phyloP scores from a whole-genome alignment of 2,329 filamentous ascomycete species.

The Fonsecaea erecta region DNA sequence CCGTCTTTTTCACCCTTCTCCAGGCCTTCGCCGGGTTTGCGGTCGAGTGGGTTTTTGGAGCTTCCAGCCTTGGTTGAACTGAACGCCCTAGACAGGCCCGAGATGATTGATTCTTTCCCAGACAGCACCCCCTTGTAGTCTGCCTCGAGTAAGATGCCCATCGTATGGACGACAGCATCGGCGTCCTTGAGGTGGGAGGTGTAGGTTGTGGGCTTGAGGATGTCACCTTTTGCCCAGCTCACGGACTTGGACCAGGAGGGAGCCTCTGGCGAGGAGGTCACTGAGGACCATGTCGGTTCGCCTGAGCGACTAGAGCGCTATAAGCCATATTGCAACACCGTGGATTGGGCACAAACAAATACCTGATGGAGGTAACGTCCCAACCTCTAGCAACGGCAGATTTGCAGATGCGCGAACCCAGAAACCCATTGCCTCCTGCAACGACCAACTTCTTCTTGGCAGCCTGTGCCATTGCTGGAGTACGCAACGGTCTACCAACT shows the following conservation, averaged over 20 bases:
- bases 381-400: conserved; percentile 82
- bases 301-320: conserved; percentile 75
- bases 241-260: conserved; percentile 83
- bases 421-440: conserved; percentile 90
- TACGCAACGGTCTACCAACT: not conserved
- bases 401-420: conserved; percentile 86
- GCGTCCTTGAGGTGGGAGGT: conserved; percentile 74
- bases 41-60: conserved; percentile 71
- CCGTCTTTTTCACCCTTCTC: conserved; percentile 69
- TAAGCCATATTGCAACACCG: conserved; percentile 3
- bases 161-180: conserved; percentile 86
- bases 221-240: conserved; percentile 84
- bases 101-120: conserved; percentile 79
- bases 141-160: conserved; percentile 94
- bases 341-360: not conserved
- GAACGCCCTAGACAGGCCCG: conserved; percentile 79
- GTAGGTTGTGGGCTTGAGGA: conserved; percentile 82
- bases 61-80: conserved; percentile 64
- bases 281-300: conserved; percentile 79
- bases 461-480: conserved; percentile 26
- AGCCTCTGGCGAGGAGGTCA: conserved; percentile 71
- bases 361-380: conserved; percentile 93
- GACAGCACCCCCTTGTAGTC: conserved; percentile 94
- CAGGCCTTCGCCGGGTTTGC: conserved; percentile 61
- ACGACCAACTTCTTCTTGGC: conserved; percentile 81